Base-by-base conservation (phyloP, 176 grass and related monocot species). In the Aegilops sharonensis region DNA sequence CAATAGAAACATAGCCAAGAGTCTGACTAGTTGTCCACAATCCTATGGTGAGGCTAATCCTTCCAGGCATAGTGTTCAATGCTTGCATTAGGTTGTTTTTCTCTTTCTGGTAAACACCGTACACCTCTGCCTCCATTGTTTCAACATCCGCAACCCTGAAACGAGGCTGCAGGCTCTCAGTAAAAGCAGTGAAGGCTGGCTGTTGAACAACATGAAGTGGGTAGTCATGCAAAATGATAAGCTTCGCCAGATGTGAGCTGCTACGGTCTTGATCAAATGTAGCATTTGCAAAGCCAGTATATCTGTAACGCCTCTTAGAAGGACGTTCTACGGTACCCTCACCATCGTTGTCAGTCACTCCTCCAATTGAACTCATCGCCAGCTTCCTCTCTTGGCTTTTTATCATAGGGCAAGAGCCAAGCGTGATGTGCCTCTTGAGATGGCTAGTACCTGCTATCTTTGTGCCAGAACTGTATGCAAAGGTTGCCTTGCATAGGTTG, bases 401-500 rank as follows among this genome's bases (percentile, higher is more conserved):
- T 21, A 97, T 90, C 81, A 89, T 85, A 23, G 95, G 88, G 87
- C 95, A 97, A 2, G 92, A 97, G 66, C 90, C 92, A 45, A 94
- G 79, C 68, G 90, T 90, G 67, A 97, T 97, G 52, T 97, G 95
- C 78, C 92, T 91, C 90, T 97, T 97, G 20, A 97, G 88, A 91
- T 97, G 95, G 84, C 92, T 97, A 37, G 95, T 94, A 3, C 95
- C 92, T 32, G 95, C 90, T 81, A 94, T 92, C 77, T 97, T 97
- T 83, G 95, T 84, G 15, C 95, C 95, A 75, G 90, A 94, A 80
- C 95, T 92, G 59, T 97, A 97, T 3, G 95, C 92, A 89, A 94
- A 97, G 17, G 95, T 92, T 85, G 94, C 88, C 88, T 97, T 97
- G 88, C 95, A 94, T 72, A 94, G 77, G 74, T 97, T 97, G 88